Conservation (phyloP, 1,139 yeast genomes). For the Saccharomycopsis hybrid region DNA sequence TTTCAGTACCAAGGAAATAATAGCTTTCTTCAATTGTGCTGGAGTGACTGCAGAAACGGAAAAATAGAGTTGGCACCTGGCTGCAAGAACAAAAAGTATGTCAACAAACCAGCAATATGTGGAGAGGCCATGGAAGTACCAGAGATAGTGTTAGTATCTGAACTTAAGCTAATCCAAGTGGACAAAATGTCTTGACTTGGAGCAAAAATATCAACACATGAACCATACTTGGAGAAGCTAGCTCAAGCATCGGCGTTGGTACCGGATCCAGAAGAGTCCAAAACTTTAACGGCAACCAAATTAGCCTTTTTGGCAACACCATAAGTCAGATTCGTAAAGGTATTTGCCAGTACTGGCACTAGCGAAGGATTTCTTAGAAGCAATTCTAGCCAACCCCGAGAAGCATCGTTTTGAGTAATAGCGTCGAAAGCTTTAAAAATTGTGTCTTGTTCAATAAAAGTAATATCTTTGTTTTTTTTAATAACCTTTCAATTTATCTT, state of each 20-base stretch:
- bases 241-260: slow-evolving; percentile 69
- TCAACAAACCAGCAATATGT: slow-evolving; percentile 62
- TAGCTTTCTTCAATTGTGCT: slow-evolving; percentile 79
- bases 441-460: slow-evolving; percentile 75
- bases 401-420: slow-evolving; percentile 72
- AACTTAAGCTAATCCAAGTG: slow-evolving; percentile 26
- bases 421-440: slow-evolving; percentile 58
- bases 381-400: slow-evolving; percentile 97
- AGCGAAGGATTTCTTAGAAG: slow-evolving; percentile 75
- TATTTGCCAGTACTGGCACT: slow-evolving; percentile 82
- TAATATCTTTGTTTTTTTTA: slow-evolving; percentile 66
- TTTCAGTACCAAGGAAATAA: slow-evolving; percentile 75
- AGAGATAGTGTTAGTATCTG: slow-evolving; percentile 30
- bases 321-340: slow-evolving; percentile 63
- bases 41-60: slow-evolving; percentile 62
- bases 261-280: slow-evolving; percentile 54
- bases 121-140: slow-evolving; percentile 84
- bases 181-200: slow-evolving; percentile 65
- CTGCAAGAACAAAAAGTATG: slow-evolving; percentile 70
- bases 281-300: slow-evolving; percentile 68
- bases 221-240: slow-evolving; percentile 79
- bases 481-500: slow-evolving; percentile 65
- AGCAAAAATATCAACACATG: slow-evolving; percentile 78
- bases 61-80: slow-evolving; percentile 77
- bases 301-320: slow-evolving; percentile 73